Evolutionary conservation across 768 basidiomycete species (phyloP).

Genomic region (Candolleomyces eurysporus): DNA sequence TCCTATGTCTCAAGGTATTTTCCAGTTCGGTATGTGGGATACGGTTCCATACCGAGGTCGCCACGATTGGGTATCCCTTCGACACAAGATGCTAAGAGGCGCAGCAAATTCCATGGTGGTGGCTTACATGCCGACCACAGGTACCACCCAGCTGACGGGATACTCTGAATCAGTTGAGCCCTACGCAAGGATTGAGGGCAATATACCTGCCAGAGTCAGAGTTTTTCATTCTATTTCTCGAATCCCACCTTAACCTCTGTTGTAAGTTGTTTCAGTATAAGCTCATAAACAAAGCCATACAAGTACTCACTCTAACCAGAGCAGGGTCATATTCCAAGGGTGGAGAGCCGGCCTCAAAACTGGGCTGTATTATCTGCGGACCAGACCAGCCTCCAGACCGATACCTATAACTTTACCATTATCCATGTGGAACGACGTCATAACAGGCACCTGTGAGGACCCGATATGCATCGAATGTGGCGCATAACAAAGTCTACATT

Average conservation of each 20-base stretch:
- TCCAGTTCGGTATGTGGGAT: background rate
- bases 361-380: no score
- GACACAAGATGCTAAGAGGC: constrained; percentile 64
- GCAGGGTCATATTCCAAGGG: no score
- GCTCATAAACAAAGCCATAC: no score
- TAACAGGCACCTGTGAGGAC: no score
- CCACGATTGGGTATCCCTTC: background rate
- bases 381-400: no score
- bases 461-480: no score
- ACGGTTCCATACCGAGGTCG: background rate
- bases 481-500: no score
- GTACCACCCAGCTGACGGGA: constrained; percentile 80
- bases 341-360: no score
- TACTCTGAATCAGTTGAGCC: constrained; percentile 85
- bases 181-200: constrained; percentile 18
- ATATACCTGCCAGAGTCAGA: background rate
- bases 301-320: no score
- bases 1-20: constrained; percentile 39
- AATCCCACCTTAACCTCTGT: background rate
- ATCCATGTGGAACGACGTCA: no score
- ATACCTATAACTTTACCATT: no score
- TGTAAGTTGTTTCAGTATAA: background rate
- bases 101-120: constrained; percentile 72
- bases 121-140: constrained; percentile 86
- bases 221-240: background rate